phyloP scores from a whole-genome alignment of 176 grass and related monocot species.

The Phoenix roebelenii region DNA sequence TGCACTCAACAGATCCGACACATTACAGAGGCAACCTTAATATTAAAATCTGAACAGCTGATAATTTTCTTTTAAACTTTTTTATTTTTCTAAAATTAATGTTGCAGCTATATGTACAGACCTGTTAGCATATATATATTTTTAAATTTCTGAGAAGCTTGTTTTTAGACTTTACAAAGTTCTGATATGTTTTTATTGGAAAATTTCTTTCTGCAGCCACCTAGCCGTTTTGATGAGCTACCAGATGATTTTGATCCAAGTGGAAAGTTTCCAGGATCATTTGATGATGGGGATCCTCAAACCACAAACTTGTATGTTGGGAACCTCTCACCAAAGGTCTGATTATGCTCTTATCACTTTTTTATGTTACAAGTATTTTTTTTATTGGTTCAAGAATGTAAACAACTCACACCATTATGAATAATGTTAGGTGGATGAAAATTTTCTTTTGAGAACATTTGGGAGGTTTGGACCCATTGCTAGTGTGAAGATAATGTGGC shows the following conservation, averaged over 20 bases:
- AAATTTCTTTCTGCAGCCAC: conserved; percentile 37
- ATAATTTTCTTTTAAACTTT: no score
- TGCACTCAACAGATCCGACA: no score
- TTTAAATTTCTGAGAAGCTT: not conserved
- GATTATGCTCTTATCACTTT: conserved; percentile 8
- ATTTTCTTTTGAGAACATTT: conserved; percentile 97
- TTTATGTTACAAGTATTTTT: conserved; percentile 3
- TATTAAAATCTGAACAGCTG: no score
- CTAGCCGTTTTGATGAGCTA: conserved; percentile 85
- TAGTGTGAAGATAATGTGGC: conserved; percentile 99
- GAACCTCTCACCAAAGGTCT: conserved; percentile 89
- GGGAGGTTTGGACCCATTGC: conserved; percentile 98
- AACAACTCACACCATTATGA: not conserved
- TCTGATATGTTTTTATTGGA: conserved; percentile 7
- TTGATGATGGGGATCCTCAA: conserved; percentile 94
- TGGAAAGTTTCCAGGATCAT: conserved; percentile 76
- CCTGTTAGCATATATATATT: not conserved
- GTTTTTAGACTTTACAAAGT: not conserved
- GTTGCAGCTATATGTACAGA: no score
- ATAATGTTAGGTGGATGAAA: conserved; percentile 78
- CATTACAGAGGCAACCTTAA: no score
- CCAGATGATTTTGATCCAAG: conserved; percentile 87
- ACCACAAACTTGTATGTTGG: conserved; percentile 99
- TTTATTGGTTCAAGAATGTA: not conserved
- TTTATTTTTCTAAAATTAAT: no score